These are phyloP conservation scores for Stagonosporopsis chrysanthemi DNA, from an alignment of 2,329 filamentous ascomycete species.

Conservation along the genomic window DNA sequence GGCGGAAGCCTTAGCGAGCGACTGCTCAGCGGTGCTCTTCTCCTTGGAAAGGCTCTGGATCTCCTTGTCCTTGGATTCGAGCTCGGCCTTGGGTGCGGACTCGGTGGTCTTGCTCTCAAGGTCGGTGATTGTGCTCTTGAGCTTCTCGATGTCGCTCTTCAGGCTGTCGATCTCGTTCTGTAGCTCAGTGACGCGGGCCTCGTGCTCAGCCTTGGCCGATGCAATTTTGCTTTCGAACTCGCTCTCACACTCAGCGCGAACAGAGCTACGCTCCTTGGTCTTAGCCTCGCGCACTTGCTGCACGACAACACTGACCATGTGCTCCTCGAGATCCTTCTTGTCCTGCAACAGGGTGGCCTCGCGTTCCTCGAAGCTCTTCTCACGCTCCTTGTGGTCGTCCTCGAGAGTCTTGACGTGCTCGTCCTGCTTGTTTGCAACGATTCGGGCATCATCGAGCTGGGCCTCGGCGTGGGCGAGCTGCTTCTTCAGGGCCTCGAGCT, in stretches of 20 bases:
- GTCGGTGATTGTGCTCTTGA: conserved; percentile 35
- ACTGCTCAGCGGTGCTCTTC: conserved; percentile 30
- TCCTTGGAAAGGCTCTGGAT: conserved; percentile 33
- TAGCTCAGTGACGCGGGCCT: conserved; percentile 35
- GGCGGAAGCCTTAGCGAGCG: conserved; percentile 25
- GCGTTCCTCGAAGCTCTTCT: conserved; percentile 41
- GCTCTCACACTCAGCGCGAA: conserved; percentile 46
- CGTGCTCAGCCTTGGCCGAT: conserved; percentile 25
- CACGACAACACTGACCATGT: conserved; percentile 53
- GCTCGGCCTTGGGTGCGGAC: conserved; percentile 31
- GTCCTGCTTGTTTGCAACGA: conserved; percentile 38
- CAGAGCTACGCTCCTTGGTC: conserved; percentile 45
- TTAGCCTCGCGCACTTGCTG: conserved; percentile 52
- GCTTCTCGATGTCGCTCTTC: conserved; percentile 39
- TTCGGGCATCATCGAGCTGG: conserved; percentile 47
- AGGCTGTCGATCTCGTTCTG: conserved; percentile 38
- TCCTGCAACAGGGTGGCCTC: conserved; percentile 43
- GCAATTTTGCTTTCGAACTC: conserved; percentile 44
- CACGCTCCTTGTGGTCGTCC: conserved; percentile 44
- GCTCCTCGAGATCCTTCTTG: conserved; percentile 51
- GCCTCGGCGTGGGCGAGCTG: conserved; percentile 39
- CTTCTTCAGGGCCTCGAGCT: conserved; percentile 44
- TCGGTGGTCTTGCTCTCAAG: conserved; percentile 29
- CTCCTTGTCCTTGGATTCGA: conserved; percentile 42
- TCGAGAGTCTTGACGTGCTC: conserved; percentile 42